Base-by-base conservation (phyloP, 768 basidiomycete species). In the Lactarius hatsudake region DNA sequence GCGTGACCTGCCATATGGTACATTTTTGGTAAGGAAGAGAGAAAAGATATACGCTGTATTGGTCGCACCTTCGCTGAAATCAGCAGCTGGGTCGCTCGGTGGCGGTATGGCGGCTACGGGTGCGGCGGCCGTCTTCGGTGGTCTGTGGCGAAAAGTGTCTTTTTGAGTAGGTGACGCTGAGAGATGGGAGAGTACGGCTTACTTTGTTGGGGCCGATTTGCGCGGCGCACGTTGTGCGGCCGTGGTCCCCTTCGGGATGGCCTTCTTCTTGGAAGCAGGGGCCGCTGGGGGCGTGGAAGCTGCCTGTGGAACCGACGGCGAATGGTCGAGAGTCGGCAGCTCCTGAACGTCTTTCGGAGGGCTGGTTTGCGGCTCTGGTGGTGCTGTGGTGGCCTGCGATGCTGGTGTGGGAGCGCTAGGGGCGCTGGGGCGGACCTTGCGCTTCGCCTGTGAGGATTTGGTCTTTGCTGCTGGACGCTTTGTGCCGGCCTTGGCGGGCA, bases 401-500 rank as follows among this genome's bases (percentile, higher is more conserved):
- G 53, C 18, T 7, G 65, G 8, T 15, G 59, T 17, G n/a, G 64
- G 32, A 10, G 68, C 23, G 18, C 59, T 34, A 30, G 60, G 45
- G 43, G 32, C 60, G n/a, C 59, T 67, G 28, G 62, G 56, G 42
- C 59, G 65, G n/a, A 51, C 71, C 64, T 59, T 71, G 65, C 65
- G 67, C 67, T 63, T 64, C 54, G 65, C 53, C 58, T 70, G 71
- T 53, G 64, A 61, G 42, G 65, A 61, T 51, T 59, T 63, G 28
- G 63, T 12, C 55, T 55, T 66, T 20, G 61, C 34, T 42, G 30
- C n/a, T 13, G 61, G 65, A 59, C 81, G 77, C 45, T 76, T 66
- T 53, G 79, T 72, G 38, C 84, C 79, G 54, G 75, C 69, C 38
- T 71, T 71, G 38, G 71, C 62, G 40, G 75, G 71, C 1, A 73